Conservation (phyloP, 306 rosid species). For the Castanopsis chinensis region DNA sequence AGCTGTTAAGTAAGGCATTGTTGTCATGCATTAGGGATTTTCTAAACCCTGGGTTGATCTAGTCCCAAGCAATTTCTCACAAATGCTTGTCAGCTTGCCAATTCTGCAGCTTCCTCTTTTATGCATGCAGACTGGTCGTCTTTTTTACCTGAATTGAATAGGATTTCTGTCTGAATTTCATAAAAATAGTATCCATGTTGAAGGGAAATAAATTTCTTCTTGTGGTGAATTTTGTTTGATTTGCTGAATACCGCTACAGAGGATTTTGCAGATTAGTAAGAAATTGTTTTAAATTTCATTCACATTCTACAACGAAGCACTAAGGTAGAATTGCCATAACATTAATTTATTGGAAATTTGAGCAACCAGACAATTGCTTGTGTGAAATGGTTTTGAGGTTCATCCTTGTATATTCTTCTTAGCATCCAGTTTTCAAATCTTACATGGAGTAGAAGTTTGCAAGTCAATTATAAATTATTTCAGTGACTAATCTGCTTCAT, state of each 20-base stretch:
- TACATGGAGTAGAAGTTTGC: not conserved
- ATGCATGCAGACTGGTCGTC: too few relatives aligned
- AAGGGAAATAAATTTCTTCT: constrained; percentile 35
- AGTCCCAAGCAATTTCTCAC: too few relatives aligned
- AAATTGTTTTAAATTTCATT: constrained; percentile 31
- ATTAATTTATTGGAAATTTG: too few relatives aligned
- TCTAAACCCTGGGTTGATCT: too few relatives aligned
- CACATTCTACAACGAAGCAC: constrained; percentile 28
- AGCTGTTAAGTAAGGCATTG: too few relatives aligned
- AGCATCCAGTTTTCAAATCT: not conserved
- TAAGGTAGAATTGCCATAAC: constrained; percentile 4
- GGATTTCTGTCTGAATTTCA: constrained; percentile 33
- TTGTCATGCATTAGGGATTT: too few relatives aligned
- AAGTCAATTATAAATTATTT: not conserved
- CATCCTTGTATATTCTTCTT: not conserved
- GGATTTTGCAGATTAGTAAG: constrained; percentile 35
- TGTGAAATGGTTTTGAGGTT: not conserved
- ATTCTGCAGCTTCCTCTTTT: too few relatives aligned
- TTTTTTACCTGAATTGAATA: constrained; percentile 25
- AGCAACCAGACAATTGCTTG: constrained; percentile 5
- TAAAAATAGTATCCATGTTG: constrained; percentile 32
- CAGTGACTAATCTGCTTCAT: not conserved
- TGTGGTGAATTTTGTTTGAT: constrained; percentile 46
- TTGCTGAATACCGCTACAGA: constrained; percentile 4
- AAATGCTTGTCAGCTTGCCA: too few relatives aligned